Base-by-base conservation (phyloP, 75 land plant genomes). In the Selaginella moellendorffii region DNA sequence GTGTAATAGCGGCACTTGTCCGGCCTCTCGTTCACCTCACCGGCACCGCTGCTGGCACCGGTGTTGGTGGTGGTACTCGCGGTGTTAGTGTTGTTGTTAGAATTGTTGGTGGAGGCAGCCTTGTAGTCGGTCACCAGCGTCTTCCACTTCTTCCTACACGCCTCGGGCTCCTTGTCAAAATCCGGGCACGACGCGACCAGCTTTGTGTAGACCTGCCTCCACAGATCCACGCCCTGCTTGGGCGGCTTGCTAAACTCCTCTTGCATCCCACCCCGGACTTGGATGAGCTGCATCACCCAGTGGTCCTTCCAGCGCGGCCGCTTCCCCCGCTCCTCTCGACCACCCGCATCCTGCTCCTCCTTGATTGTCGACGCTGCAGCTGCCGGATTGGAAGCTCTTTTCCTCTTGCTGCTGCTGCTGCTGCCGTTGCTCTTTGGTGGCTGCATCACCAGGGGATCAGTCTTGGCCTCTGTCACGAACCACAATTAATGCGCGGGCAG, bases 241-340 rank as follows among this genome's bases (percentile, higher is more conserved):
- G 59, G 59, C n/a, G 59, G 59, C n/a, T 56, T 56, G 19, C 9
- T 24, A 56, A 56, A 56, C 59, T 56, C 59, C 21, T 56, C 59
- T 21, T 56, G 59, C 24, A 56, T 21, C n/a, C 24, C 59, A 21
- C 59, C 59, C n/a, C 59, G 59, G n/a, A 56, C 24, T 21, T 56
- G 59, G n/a, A 56, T 56, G 5, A 56, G 59, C 19, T 19, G 25
- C 24, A 25, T 19, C 5, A 56, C 59, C 59, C 59, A 56, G 59
- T 56, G 59, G 5, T 56, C 59, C n/a, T 56, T 56, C 59, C 59
- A 56, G 25, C 59, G 59, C n/a, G 46, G 46, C 46, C 46, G 5
- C 14, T 36, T 36, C 5, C 46, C 46, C 46, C 46, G 5, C 14
- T 36, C 46, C 14, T 36, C 46, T 36, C 14, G 5, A 5, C 5